Percentiles rank a stretch among this genome's conserved stretches.
Conservation (phyloP, 225 moss, liverwort and hornwort species). For the Antitrichia curtipendula region DNA sequence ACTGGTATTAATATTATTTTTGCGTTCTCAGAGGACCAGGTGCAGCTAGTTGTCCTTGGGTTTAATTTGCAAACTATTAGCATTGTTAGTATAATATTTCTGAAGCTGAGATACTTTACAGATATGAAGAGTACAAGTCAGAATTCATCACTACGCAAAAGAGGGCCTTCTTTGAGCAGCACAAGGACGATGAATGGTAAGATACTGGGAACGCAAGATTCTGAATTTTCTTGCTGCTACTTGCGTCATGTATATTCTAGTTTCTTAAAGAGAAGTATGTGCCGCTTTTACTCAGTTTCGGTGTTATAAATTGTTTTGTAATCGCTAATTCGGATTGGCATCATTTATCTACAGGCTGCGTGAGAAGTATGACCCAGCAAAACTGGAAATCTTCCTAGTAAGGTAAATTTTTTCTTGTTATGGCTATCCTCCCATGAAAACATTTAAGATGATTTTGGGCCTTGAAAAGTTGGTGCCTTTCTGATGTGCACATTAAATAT, state of each 20-base stretch:
- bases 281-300: background rate
- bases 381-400: constrained; percentile 66
- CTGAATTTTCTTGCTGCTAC: background rate
- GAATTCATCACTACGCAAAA: constrained; percentile 95
- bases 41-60: background rate
- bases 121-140: constrained; percentile 97
- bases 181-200: constrained; percentile 97
- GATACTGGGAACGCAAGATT: background rate
- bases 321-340: background rate
- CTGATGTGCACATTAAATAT: background rate
- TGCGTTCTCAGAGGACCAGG: background rate
- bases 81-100: background rate
- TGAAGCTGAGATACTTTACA: constrained; percentile 8
- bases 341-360: constrained; percentile 49
- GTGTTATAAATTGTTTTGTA: background rate
- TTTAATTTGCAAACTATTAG: background rate
- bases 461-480: background rate
- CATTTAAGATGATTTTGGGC: background rate
- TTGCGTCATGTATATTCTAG: background rate
- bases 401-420: constrained; percentile 29
- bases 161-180: constrained; percentile 86
- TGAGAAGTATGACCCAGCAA: constrained; percentile 98
- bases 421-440: background rate
- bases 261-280: background rate
- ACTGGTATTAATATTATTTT: background rate